Percentiles rank a stretch among this genome's conserved stretches.
These are phyloP conservation scores for Rhododendron griersonianum DNA, from an alignment of 148 eudicot genomes.

Conservation along the genomic window DNA sequence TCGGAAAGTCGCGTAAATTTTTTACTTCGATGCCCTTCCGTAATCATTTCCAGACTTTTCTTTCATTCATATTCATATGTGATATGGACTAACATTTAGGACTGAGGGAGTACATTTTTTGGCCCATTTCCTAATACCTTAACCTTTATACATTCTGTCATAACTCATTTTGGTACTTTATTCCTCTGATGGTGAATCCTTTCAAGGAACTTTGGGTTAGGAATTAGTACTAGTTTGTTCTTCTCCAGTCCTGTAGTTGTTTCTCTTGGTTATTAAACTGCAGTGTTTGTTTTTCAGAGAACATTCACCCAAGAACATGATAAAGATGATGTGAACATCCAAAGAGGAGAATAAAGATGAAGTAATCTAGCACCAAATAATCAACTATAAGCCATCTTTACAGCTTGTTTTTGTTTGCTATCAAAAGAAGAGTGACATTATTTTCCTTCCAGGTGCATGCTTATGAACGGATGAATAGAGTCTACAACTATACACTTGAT, in stretches of 20 bases:
- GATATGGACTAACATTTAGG: no score
- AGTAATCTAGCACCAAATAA: not conserved
- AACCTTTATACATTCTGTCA: no score
- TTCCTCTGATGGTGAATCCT: not conserved
- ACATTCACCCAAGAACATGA: not conserved
- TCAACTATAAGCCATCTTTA: not conserved
- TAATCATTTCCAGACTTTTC: not conserved
- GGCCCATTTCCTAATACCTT: no score
- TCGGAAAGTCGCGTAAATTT: not conserved
- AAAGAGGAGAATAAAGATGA: not conserved
- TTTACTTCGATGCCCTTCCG: not conserved
- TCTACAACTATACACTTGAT: slow-evolving; percentile 69
- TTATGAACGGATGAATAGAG: slow-evolving; percentile 90
- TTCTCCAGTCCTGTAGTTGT: not conserved
- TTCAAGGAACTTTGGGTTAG: not conserved
- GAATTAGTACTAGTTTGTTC: not conserved
- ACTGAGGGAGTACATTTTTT: no score
- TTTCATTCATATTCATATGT: not conserved
- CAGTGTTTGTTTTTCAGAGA: not conserved
- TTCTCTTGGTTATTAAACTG: not conserved
- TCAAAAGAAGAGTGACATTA: not conserved
- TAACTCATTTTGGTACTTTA: not conserved
- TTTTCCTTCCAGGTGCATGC: slow-evolving; percentile 71
- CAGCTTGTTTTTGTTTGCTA: not conserved
- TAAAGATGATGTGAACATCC: not conserved